Percentiles rank a stretch among this genome's conserved stretches.
Conservation (phyloP, 2,329 filamentous ascomycete genomes). For the Knufia petricola region DNA sequence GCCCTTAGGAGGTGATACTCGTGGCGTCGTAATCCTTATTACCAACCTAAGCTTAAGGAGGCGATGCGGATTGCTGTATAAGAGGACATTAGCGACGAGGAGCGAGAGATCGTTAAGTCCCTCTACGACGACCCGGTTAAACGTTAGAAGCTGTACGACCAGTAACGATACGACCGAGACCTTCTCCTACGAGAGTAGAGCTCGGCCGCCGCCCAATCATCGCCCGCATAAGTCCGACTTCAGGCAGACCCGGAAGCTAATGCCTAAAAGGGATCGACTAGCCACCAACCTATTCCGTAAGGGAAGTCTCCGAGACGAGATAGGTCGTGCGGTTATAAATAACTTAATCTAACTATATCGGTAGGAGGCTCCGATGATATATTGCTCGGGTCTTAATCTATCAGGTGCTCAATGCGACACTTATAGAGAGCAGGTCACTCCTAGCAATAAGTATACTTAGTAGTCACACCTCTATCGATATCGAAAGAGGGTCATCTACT, state of each 20-base stretch:
- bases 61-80: not conserved
- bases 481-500: not conserved
- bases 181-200: not conserved
- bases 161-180: conserved; percentile 7
- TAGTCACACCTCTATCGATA: not conserved
- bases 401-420: not conserved
- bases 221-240: conserved; percentile 10
- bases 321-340: conserved; percentile 5
- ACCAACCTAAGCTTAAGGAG: not conserved
- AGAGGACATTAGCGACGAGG: not conserved
- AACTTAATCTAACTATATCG: conserved; percentile 7
- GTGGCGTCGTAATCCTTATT: not conserved
- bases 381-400: conserved; percentile 7
- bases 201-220: not conserved
- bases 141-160: conserved; percentile 9
- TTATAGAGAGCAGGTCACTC: not conserved
- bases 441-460: not conserved
- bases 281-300: conserved; percentile 1
- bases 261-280: conserved; percentile 8
- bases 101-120: not conserved
- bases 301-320: conserved; percentile 10
- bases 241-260: conserved; percentile 8
- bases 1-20: not conserved
- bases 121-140: not conserved
- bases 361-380: not conserved